Conservation (phyloP, 225 moss, liverwort and hornwort genomes). For the Bryoerythrophyllum caledonicum region DNA sequence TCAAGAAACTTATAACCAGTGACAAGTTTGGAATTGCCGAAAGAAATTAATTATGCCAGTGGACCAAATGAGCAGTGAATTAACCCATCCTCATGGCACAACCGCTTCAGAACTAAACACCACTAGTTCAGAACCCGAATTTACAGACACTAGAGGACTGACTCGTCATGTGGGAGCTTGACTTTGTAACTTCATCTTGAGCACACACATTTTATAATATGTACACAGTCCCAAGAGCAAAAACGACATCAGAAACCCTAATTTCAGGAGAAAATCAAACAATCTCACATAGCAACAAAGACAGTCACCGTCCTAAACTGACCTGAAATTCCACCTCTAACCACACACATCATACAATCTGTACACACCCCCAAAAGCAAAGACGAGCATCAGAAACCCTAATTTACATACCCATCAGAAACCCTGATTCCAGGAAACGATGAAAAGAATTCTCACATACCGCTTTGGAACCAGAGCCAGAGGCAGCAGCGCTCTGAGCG, state of each 20-base stretch:
- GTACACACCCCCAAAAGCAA: too few species aligned
- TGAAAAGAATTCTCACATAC: conserved; percentile 27
- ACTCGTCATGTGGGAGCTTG: neutral
- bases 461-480: conserved; percentile 29
- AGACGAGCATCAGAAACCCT: neutral
- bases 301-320: too few species aligned
- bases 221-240: neutral
- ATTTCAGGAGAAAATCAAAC: neutral
- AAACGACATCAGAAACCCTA: neutral
- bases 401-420: neutral
- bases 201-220: neutral
- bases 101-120: neutral
- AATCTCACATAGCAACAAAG: too few species aligned
- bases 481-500: conserved; percentile 9
- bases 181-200: neutral
- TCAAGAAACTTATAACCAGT: neutral
- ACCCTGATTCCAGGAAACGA: too few species aligned
- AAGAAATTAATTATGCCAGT: too few species aligned
- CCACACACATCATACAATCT: too few species aligned
- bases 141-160: neutral
- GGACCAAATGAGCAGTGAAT: neutral
- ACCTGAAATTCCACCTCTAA: too few species aligned
- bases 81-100: neutral
- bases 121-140: neutral
- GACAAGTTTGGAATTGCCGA: neutral